Evolutionary conservation across 106 monocot species (phyloP), one percentile per base, ranked within the genome.

Genomic region (Phalaenopsis aphrodite): DNA sequence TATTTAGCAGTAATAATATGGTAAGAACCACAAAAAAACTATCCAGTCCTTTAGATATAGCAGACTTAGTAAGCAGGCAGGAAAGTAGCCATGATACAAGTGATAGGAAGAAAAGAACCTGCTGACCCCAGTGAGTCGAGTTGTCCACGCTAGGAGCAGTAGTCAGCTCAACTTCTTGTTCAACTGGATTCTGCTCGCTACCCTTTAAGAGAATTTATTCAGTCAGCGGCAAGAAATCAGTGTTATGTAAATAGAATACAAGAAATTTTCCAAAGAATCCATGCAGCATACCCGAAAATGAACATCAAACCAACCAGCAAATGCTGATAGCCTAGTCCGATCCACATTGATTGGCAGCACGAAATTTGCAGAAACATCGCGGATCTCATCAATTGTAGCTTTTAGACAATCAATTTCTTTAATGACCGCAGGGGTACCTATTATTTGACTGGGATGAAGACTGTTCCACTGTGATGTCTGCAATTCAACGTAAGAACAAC

Each of bases 301-400:
- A 79, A 99, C 99, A 87, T 99, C 95, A 80, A 99, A 99, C 99
- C 99, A 99, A 49, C 99, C 99, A 79, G 99, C 93, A 83, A 89
- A 88, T 75, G 85, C 99, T 84, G 91, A 87, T 37, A 99, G 11
- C 49, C 83, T 88, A 46, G 88, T 80, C 48, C 76, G 84, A 72
- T 95, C 91, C 19, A 85, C 10, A 43, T 56, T 86, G 56, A 99
- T 88, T 23, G 80, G 79, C 36, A 85, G 82, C 8, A 77, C 81
- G 72, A 93, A 78, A 1, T 91, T 87, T 23, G 88, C 66, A 23
- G 38, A 75, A 75, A 93, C 79, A 48, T 74, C 78, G 82, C 88
- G 74, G 69, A 99, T 99, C 8, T 95, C 93, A 79, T 93, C 93
- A 65, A 99, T 87, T 2, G 95, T 95, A 61, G 99, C 99, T 23